Evolutionary conservation across 2,329 filamentous ascomycete genomes (phyloP), one percentile per base, ranked within the genome.

Genomic region (Ramularia collo-cygni): DNA sequence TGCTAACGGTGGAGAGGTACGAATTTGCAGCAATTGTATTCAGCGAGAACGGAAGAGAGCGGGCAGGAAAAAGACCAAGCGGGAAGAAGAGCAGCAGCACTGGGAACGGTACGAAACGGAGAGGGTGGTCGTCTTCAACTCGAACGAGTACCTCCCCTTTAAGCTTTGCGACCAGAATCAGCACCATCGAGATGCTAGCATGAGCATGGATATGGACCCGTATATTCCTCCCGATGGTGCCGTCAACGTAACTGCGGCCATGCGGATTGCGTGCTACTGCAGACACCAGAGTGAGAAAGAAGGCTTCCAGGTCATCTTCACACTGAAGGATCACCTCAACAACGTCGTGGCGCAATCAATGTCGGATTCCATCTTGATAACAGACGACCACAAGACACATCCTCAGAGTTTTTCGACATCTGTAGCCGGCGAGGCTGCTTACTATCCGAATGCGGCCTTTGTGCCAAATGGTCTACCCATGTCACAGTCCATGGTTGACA

Each of bases 241-340:
- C 5, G 79, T 86, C 69, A 82, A 87, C 56, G 80, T 94, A 15
- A 82, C 89, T 51, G 79, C 86, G 2, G 88, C 87, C 0, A 95
- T 96, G 89, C 82, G 90, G 8, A 95, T 98, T 55, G 87, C 89
- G 16, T 98, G 90, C 62, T 98, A 96, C 64, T 96, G 90, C 65
- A 80, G 90, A 14, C 90, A 98, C 60, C 90, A 96, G 54, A 80
- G 83, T 44, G 92, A 96, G 65, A 96, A 96, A 67, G 71, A 83
- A 51, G 90, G 90, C 2, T 98, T 95, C 64, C 75, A 75, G 64
- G 88, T 96, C 54, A 94, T 98, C 48, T 94, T 96, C 64, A 96
- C 90, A 1, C 74, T 98, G 56, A 94, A 89, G 59, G 86, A 95
- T 63, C 77, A 77, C 57, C 69, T 78, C 48, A 84, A 81, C 53